phyloP scores from a whole-genome alignment of 106 monocot species.

The Acanthochlamys bracteata region DNA sequence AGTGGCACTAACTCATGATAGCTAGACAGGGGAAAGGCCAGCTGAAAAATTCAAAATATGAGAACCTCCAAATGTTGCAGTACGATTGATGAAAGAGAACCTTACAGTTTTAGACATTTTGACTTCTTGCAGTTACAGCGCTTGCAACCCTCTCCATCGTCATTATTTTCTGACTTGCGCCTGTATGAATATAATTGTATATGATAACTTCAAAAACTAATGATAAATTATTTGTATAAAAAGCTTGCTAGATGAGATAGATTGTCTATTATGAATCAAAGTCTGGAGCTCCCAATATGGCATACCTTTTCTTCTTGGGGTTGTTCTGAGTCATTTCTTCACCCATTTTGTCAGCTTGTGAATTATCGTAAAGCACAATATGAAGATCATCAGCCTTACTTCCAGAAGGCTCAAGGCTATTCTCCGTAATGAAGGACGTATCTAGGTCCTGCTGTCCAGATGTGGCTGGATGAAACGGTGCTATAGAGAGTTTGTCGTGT shows the following conservation, averaged over 20 bases:
- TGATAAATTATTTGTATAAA: too few species aligned
- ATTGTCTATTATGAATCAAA: not conserved
- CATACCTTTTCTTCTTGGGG: constrained; percentile 75
- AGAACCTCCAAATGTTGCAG: too few species aligned
- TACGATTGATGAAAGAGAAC: not conserved
- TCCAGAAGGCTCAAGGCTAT: constrained; percentile 7
- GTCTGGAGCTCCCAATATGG: not conserved
- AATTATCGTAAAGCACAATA: constrained; percentile 21
- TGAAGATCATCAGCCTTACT: constrained; percentile 28
- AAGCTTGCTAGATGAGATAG: not conserved
- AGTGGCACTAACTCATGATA: too few species aligned
- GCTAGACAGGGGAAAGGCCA: too few species aligned
- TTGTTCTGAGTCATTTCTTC: constrained; percentile 38
- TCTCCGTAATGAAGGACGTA: constrained; percentile 20
- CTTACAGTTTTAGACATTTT: constrained; percentile 98
- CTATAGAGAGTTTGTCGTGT: constrained; percentile 21
- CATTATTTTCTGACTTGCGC: constrained; percentile 50
- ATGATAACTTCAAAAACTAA: too few species aligned
- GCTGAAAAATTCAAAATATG: too few species aligned
- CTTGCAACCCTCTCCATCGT: constrained; percentile 73
- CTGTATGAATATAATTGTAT: constrained; percentile 41
- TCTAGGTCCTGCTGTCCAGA: constrained; percentile 12
- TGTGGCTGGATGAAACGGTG: constrained; percentile 10
- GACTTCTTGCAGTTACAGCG: constrained; percentile 98
- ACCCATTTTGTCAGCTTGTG: constrained; percentile 15